phyloP scores from a whole-genome alignment of 352 stramenopile species.

The Phytopythium kandeliae region DNA sequence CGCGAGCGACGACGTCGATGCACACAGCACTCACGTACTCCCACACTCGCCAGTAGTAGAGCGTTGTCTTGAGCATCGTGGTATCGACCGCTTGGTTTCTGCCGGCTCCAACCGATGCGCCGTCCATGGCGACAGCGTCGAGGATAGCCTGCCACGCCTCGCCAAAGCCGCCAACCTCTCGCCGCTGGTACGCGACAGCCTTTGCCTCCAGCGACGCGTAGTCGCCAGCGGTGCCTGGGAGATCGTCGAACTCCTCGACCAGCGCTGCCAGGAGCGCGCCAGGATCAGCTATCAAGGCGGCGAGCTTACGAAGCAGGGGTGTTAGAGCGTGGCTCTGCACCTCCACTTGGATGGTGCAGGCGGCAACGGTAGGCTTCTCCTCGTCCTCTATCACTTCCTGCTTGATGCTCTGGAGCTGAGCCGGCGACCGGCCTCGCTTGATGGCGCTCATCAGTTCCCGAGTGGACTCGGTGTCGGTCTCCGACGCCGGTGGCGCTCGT shows the following conservation, averaged over 20 bases:
- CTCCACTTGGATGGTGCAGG: neutral
- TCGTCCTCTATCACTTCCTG: conserved; percentile 2
- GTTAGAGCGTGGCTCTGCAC: conserved; percentile 12
- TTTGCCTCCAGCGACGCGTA: conserved; percentile 27
- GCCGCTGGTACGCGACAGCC: conserved; percentile 24
- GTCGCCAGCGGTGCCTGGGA: conserved; percentile 1
- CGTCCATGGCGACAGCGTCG: conserved; percentile 8
- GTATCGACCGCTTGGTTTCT: no score
- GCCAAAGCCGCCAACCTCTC: conserved; percentile 20
- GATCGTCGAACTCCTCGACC: conserved; percentile 14
- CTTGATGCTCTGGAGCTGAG: conserved; percentile 3
- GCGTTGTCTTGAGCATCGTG: conserved; percentile 47
- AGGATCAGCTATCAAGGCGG: conserved; percentile 39
- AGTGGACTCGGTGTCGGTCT: conserved; percentile 7
- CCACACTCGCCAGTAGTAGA: conserved; percentile 61
- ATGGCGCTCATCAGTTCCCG: conserved; percentile 1
- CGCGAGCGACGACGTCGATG: conserved; percentile 28
- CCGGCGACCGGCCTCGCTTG: conserved; percentile 1
- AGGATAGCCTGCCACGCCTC: conserved; percentile 25
- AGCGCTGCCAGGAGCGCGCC: conserved; percentile 44
- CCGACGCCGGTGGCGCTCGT: conserved; percentile 5
- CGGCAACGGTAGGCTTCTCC: conserved; percentile 4
- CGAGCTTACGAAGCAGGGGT: conserved; percentile 42
- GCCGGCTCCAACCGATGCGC: no score
- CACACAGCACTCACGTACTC: conserved; percentile 32